These are phyloP conservation scores for Thelonectria rubi DNA, from an alignment of 2,329 filamentous ascomycete genomes.

Conservation along the genomic window DNA sequence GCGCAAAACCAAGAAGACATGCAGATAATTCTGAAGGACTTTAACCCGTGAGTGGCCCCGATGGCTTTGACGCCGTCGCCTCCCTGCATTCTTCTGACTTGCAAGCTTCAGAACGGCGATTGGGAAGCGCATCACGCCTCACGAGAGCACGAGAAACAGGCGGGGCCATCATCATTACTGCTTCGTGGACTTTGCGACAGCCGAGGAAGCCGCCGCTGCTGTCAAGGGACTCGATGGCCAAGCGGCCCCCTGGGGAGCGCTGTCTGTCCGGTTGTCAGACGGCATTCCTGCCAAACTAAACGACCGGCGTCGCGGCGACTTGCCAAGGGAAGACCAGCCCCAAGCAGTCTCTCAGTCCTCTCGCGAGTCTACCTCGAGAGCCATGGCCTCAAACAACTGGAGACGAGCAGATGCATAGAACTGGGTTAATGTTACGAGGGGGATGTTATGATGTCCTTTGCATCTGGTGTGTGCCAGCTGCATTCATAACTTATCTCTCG, in stretches of 20 bases:
- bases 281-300: neutral
- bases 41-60: constrained; percentile 42
- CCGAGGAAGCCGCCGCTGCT: constrained; percentile 63
- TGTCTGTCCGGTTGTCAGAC: neutral
- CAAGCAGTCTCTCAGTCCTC: neutral
- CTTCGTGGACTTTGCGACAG: constrained; percentile 69
- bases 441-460: neutral
- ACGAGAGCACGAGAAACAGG: constrained; percentile 60
- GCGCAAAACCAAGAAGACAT: constrained; percentile 57
- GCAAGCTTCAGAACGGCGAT: constrained; percentile 41
- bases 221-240: constrained; percentile 45
- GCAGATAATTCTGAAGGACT: constrained; percentile 56
- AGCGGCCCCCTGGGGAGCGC: neutral
- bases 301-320: neutral
- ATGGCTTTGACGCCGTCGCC: neutral
- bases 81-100: neutral
- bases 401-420: neutral
- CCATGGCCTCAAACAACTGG: neutral
- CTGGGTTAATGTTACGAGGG: neutral
- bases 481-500: too few relatives aligned
- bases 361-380: neutral
- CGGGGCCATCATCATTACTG: constrained; percentile 69
- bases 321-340: neutral
- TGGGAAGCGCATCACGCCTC: constrained; percentile 66
- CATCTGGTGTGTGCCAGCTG: too few relatives aligned